Evolutionary conservation across 306 rosid genomes (phyloP).

Genomic region (Prunus dulcis): DNA sequence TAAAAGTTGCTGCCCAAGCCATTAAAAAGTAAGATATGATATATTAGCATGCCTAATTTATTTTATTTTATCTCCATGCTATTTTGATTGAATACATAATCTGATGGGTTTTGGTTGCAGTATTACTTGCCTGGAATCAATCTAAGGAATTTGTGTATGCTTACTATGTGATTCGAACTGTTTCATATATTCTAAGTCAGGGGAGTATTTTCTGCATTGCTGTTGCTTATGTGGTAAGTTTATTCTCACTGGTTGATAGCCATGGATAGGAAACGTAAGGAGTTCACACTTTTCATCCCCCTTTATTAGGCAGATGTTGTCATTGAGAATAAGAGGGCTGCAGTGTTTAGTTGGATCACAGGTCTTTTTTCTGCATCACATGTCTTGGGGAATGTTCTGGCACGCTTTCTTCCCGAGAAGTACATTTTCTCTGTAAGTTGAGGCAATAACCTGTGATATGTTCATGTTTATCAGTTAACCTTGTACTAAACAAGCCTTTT

Average conservation of each 20-base stretch:
- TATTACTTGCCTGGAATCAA: slow-evolving; percentile 50
- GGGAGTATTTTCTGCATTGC: slow-evolving; percentile 70
- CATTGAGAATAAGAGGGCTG: slow-evolving; percentile 45
- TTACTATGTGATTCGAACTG: slow-evolving; percentile 51
- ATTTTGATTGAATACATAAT: neutral
- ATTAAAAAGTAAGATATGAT: no score
- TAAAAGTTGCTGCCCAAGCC: no score
- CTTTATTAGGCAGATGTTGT: slow-evolving; percentile 61
- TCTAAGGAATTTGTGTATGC: slow-evolving; percentile 57
- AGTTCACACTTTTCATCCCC: slow-evolving; percentile 12
- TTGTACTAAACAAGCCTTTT: neutral
- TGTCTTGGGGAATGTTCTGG: slow-evolving; percentile 53
- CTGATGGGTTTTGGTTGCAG: slow-evolving; percentile 29
- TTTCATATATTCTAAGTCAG: slow-evolving; percentile 60
- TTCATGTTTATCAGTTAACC: neutral
- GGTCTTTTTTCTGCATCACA: slow-evolving; percentile 66
- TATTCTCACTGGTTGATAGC: neutral
- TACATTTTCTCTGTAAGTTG: slow-evolving; percentile 49
- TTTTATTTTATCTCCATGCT: no score
- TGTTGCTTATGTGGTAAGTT: slow-evolving; percentile 59
- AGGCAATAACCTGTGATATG: neutral
- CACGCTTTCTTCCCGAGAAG: slow-evolving; percentile 51
- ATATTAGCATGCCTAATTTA: no score
- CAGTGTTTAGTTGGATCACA: slow-evolving; percentile 60
- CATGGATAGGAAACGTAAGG: neutral